Base-by-base conservation (phyloP, 2,329 filamentous ascomycete genomes). In the Penicillium occitanis region DNA sequence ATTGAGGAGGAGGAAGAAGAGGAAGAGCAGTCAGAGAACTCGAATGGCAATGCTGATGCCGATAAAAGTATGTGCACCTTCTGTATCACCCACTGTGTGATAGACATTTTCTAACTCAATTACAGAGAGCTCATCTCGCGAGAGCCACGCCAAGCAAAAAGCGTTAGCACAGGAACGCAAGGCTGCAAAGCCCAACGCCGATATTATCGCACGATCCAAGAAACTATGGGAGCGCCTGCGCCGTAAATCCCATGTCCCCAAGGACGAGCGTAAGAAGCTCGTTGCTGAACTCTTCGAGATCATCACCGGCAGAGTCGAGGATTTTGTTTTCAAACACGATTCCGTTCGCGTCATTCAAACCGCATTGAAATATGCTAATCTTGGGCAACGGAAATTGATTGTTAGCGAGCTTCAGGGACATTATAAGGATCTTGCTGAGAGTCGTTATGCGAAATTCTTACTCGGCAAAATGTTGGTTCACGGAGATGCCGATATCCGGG, bases 271-370 rank as follows among this genome's bases (percentile, higher is more conserved):
- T 69, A 90, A 94, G 78, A 86, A 90, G 76, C 86, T 99, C 48
- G 91, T 98, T 58, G 87, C 89, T 67, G 94, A 99, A 82, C 86
- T 99, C 30, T 98, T 96, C 78, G 85, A 86, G 66, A 96, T 99
- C 74, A 91, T 97, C 73, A 95, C 91, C 28, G 94, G 93, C 63
- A 88, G 91, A 66, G 91, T 98, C 73, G 92, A 92, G 79, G 95
- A 98, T 69, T 97, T 98, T 71, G 94, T 97, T 22, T 91, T 99
- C 81, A 99, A 99, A 86, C 95, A 99, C 78, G 95, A 99, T 77
- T 92, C 93, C 42, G 94, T 97, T n/a, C 88, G 95, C 71, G 93
- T 97, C 50, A 91, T 99, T 30, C 95, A 99, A 81, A 97, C 93
- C 13, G 95, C 94, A 44, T 87, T 99, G 80, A 99, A 99, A 80